phyloP scores from a whole-genome alignment of 805 yeast genomes.

The Naumovozyma baii region DNA sequence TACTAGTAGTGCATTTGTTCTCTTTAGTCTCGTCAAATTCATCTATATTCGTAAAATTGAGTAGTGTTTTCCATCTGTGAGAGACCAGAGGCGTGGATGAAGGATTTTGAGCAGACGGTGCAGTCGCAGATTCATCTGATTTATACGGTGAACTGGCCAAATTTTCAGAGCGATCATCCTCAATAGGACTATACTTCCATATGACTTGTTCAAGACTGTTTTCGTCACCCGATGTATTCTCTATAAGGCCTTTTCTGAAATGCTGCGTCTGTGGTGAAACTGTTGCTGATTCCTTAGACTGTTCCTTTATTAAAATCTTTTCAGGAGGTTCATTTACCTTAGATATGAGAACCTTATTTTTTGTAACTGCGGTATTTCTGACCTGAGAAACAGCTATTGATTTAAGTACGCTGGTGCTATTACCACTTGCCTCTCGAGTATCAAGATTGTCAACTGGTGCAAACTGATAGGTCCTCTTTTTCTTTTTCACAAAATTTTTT shows the following conservation, averaged over 20 bases:
- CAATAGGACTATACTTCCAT: constrained; percentile 25
- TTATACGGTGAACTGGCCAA: constrained; percentile 11
- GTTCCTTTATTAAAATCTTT: constrained; percentile 1
- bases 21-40: constrained; percentile 3
- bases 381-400: constrained; percentile 27
- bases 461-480: constrained; percentile 20
- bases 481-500: constrained; percentile 5
- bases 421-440: constrained; percentile 3
- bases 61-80: constrained; percentile 17
- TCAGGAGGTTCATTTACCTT: too few species aligned
- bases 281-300: not conserved
- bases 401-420: constrained; percentile 10
- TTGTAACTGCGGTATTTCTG: constrained; percentile 13
- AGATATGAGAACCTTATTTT: too few species aligned
- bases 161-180: constrained; percentile 10
- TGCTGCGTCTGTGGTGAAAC: not conserved
- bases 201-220: constrained; percentile 20
- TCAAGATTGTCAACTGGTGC: constrained; percentile 22
- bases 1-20: not conserved
- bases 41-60: constrained; percentile 20
- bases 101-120: constrained; percentile 11
- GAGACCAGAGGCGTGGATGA: constrained; percentile 28
- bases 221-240: not conserved
- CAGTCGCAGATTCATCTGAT: constrained; percentile 10
- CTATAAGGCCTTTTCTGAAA: not conserved